Percentiles rank a stretch among this genome's conserved stretches.
phyloP scores from a whole-genome alignment of 345 rosid genomes.

The Trapa incisa region DNA sequence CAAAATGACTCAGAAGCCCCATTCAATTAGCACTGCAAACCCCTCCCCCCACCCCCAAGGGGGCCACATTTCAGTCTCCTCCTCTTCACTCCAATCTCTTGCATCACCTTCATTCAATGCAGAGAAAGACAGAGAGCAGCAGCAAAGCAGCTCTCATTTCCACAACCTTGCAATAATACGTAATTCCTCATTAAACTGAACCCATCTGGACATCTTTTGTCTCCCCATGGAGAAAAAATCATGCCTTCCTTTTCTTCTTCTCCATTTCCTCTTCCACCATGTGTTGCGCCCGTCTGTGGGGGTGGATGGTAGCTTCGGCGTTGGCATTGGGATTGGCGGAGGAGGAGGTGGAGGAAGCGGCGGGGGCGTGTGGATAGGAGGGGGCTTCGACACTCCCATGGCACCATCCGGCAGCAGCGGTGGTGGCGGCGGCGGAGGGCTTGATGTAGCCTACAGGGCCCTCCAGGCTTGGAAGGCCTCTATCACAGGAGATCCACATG shows the following conservation, averaged over 20 bases:
- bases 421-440: not conserved
- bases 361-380: slow-evolving; percentile 39
- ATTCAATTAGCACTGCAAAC: too few species aligned
- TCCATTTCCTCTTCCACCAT: slow-evolving; percentile 12
- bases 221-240: slow-evolving; percentile 18
- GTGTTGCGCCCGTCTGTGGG: slow-evolving; percentile 17
- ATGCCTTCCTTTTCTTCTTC: slow-evolving; percentile 4
- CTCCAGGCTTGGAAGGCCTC: slow-evolving; percentile 81
- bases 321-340: slow-evolving; percentile 39
- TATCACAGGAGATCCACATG: slow-evolving; percentile 59
- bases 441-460: slow-evolving; percentile 43
- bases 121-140: too few species aligned
- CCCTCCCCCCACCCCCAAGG: too few species aligned
- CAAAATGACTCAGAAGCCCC: too few species aligned
- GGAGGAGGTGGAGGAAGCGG: slow-evolving; percentile 12
- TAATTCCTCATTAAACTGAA: too few species aligned
- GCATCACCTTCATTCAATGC: too few species aligned
- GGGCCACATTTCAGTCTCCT: too few species aligned
- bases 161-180: too few species aligned
- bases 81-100: too few species aligned
- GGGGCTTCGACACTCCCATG: slow-evolving; percentile 4
- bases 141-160: too few species aligned
- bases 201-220: slow-evolving; percentile 1
- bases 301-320: slow-evolving; percentile 28
- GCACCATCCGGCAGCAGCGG: not conserved